Evolutionary conservation across 2,329 filamentous ascomycete genomes (phyloP).

Genomic region (Aspergillus melleus): DNA sequence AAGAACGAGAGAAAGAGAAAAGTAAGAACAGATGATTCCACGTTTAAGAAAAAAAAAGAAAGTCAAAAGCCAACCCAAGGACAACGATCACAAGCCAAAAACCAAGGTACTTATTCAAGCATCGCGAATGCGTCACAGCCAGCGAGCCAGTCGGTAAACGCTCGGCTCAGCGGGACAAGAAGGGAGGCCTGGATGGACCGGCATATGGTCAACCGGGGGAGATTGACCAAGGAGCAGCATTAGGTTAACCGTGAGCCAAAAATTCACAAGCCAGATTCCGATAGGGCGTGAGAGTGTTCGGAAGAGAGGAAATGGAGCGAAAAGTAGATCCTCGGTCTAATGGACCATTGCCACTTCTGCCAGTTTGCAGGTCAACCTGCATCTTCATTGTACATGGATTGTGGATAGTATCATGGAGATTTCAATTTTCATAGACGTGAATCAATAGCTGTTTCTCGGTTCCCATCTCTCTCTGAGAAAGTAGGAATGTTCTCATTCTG

Average conservation of each 20-base stretch:
- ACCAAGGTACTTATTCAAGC: conserved; percentile 31
- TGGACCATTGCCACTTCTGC: conserved; percentile 19
- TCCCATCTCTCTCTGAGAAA: too few relatives aligned
- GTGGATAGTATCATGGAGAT: background rate
- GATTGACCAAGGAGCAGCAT: conserved; percentile 6
- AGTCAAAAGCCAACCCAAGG: background rate
- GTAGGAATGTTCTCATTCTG: too few relatives aligned
- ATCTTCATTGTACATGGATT: background rate
- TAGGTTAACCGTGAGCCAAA: conserved; percentile 15
- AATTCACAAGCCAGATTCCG: conserved; percentile 30
- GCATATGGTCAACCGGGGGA: conserved; percentile 19
- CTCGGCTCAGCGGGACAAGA: conserved; percentile 41
- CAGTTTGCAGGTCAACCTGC: background rate
- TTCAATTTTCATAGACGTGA: background rate
- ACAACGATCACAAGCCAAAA: conserved; percentile 31
- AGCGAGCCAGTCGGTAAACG: conserved; percentile 35
- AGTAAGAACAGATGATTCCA: background rate
- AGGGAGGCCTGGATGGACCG: conserved; percentile 24
- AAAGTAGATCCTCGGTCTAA: conserved; percentile 41
- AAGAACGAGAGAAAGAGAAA: conserved; percentile 10
- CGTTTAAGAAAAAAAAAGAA: conserved; percentile 11
- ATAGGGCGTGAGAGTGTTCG: conserved; percentile 29
- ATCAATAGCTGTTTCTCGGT: too few relatives aligned
- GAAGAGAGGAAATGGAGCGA: conserved; percentile 38
- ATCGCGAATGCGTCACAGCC: conserved; percentile 27